phyloP scores from a whole-genome alignment of 1,139 yeast genomes.

The Yamadazyma pseudoaaseri region DNA sequence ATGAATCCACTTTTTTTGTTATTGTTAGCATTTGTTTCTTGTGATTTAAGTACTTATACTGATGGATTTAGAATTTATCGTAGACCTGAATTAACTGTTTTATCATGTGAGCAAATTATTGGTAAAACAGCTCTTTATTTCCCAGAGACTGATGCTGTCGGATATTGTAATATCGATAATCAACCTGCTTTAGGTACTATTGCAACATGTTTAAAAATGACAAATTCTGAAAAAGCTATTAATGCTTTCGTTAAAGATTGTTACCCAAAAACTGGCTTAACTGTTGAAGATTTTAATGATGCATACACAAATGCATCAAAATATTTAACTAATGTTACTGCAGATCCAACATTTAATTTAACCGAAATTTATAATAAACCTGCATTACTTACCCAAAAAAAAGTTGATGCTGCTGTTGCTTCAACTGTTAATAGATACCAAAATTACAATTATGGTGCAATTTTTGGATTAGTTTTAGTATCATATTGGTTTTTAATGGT shows the following conservation, averaged over 20 bases:
- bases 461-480: slow-evolving; percentile 50
- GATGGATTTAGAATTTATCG: slow-evolving; percentile 16
- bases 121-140: slow-evolving; percentile 26
- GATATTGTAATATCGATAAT: slow-evolving; percentile 29
- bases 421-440: slow-evolving; percentile 41
- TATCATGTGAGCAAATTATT: slow-evolving; percentile 29
- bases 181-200: slow-evolving; percentile 42
- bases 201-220: slow-evolving; percentile 31
- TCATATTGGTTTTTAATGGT: slow-evolving; percentile 46
- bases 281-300: slow-evolving; percentile 25
- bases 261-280: slow-evolving; percentile 16
- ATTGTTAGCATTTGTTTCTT: background rate
- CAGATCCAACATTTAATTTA: slow-evolving; percentile 26
- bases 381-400: slow-evolving; percentile 19
- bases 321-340: slow-evolving; percentile 23
- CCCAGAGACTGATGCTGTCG: slow-evolving; percentile 23
- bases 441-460: slow-evolving; percentile 44
- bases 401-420: slow-evolving; percentile 29
- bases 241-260: slow-evolving; percentile 23
- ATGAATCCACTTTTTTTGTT: background rate
- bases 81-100: slow-evolving; percentile 17
- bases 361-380: slow-evolving; percentile 32
- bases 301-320: slow-evolving; percentile 40
- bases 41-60: slow-evolving; percentile 5
- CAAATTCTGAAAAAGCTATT: slow-evolving; percentile 25